Evolutionary conservation across 2,329 filamentous ascomycete genomes (phyloP), one percentile per base, ranked within the genome.

Genomic region (Arthrocladium fulminans): DNA sequence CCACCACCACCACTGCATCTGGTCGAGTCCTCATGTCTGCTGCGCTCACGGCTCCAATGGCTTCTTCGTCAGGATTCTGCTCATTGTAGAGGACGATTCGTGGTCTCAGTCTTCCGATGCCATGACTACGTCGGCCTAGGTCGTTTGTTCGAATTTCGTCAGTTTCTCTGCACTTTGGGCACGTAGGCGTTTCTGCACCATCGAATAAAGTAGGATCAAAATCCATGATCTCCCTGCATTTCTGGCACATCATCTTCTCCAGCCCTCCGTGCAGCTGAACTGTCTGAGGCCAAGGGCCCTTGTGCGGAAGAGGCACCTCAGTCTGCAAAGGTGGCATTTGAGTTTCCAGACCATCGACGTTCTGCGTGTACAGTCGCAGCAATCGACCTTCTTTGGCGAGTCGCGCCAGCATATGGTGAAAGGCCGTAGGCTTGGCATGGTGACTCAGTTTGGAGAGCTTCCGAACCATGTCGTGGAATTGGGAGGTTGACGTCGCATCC

Each of bases 41-140:
- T 55, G 81, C 81, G 45, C 89, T 88, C 34, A 95, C 89, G 19
- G 86, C 86, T 37, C 90, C 89, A 63, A 98, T 98, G 12, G 92
- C 90, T 58, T 96, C 90, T 57, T 92, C 88, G 56, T 98, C 92
- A 0, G 92, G 92, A 62, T 97, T 96, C 64, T 87, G 84, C 65
- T 98, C 92, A 63, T 97, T 96, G 71, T 98, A 98, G 8, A 98
- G 76, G 3, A 97, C 90, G 72, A 98, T 96, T 49, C 92, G 80
- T 19, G 92, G 92, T 19, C 92, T 81, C 54, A 98, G 71, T 52
- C 86, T 81, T 35, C 92, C 92, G 59, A 98, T 85, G 1, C 92
- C 92, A 61, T 96, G 92, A 61, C 89, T 94, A 51, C 92, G 81
- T 67, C 95, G 90, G 42, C 89, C 88, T 10, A 82, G 85, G 53